Base-by-base conservation (phyloP, 2,329 filamentous ascomycete genomes). In the Fusarium guadeloupense region DNA sequence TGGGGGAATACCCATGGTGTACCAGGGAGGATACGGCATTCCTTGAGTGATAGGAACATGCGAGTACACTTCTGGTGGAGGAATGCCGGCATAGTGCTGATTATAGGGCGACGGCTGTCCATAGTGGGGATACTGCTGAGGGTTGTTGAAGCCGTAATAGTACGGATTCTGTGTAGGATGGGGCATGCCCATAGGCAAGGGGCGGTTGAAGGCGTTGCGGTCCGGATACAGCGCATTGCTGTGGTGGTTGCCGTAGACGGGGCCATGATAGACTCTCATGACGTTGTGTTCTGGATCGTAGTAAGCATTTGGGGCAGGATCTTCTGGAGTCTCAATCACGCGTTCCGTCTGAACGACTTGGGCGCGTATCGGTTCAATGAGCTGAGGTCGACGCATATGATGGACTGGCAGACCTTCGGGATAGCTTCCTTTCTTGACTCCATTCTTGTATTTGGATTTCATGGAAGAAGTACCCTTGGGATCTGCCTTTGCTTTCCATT, bases 301-400 rank as follows among this genome's bases (percentile, higher is more conserved):
- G 67, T 84, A 88, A 35, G 85, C 83, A 64, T 88, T 88, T 12
- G 85, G 85, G 3, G 77, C 76, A 9, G 85, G 85, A 59, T 87
- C 84, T 37, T 79, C 74, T 4, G 76, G 74, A 2, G 72, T 74
- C 62, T 86, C 84, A 17, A 87, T 72, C 3, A 84, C 77, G 57
- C 85, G 81, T 66, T 88, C 84, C 2, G 85, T 77, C 47, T 84
- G 79, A 28, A 87, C 69, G 16, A 85, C 78, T 41, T 83, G 77
- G 21, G 81, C 76, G 21, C 77, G 76, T 34, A 79, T 73, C 3
- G 82, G 81, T 62, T 81, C 73, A 37, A 86, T 74, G 44, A 81
- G 75, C 38, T 82, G 77, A 0, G 81, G 78, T 5, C 72, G 73
- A 44, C 74, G 76, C 16, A 72, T 64, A 41, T 74, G 67, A 7